A percentile compares a stretch with the other conserved stretches of the same genome.
Evolutionary conservation across 2,329 filamentous ascomycete genomes (phyloP).

Genomic region (Trichoderma polysporum): DNA sequence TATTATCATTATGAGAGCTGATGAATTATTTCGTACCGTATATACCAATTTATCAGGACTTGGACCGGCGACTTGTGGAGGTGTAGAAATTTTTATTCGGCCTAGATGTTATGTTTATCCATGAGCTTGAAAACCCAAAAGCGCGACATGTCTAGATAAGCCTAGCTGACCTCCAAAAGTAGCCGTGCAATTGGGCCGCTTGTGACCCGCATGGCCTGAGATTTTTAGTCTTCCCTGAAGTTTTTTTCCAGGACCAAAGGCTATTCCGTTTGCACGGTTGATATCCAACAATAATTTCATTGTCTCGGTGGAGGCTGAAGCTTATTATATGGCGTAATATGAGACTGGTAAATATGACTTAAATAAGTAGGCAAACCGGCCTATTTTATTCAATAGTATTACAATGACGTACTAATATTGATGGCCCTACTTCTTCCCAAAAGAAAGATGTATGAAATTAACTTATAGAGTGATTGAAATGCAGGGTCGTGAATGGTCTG

Average conservation of each 20-base stretch:
- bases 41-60: background rate
- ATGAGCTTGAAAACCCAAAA: background rate
- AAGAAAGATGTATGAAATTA: too few species aligned
- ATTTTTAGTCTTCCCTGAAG: background rate
- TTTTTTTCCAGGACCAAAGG: background rate
- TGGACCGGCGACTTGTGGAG: background rate
- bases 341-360: background rate
- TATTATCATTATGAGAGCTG: background rate
- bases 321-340: too few species aligned
- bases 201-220: background rate
- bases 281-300: conserved; percentile 6
- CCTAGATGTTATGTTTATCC: background rate
- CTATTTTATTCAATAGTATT: background rate
- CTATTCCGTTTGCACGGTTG: background rate
- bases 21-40: background rate
- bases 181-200: background rate
- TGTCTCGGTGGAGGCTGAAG: background rate
- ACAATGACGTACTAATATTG: background rate
- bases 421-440: background rate
- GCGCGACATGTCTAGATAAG: too few species aligned
- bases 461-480: background rate
- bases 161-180: background rate
- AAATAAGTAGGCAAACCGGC: background rate
- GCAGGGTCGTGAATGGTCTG: background rate
- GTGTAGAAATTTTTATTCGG: background rate